Conservation (phyloP, 2,329 filamentous ascomycete genomes). For the Polychaeton citri region DNA sequence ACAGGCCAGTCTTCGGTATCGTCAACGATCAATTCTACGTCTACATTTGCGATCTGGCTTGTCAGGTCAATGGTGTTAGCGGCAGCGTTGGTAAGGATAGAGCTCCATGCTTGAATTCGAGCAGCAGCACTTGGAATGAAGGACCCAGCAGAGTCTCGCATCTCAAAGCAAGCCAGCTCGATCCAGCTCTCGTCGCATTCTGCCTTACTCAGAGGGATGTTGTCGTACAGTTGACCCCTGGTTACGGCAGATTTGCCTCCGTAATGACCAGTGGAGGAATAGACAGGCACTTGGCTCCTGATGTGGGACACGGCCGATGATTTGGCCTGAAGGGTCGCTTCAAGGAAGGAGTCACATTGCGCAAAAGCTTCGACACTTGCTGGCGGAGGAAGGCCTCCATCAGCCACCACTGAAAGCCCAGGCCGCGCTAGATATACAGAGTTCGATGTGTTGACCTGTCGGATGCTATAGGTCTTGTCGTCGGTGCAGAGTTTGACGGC, state of each 20-base stretch:
- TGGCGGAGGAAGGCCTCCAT: slow-evolving; percentile 4
- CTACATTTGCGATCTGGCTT: slow-evolving; percentile 4
- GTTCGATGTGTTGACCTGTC: slow-evolving; percentile 54
- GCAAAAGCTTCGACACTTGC: slow-evolving; percentile 16
- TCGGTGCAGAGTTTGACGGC: slow-evolving; percentile 38
- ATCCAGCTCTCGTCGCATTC: slow-evolving; percentile 40
- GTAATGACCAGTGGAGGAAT: slow-evolving; percentile 18
- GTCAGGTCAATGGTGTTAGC: slow-evolving; percentile 29
- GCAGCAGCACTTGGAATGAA: slow-evolving; percentile 36
- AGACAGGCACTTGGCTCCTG: slow-evolving; percentile 25
- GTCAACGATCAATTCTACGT: slow-evolving; percentile 19
- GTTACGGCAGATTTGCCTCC: slow-evolving; percentile 10
- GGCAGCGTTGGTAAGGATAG: slow-evolving; percentile 26
- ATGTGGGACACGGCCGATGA: slow-evolving; percentile 24
- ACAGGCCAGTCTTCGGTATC: slow-evolving; percentile 26
- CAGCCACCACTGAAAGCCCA: slow-evolving; percentile 20
- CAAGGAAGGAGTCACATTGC: slow-evolving; percentile 30
- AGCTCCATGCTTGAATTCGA: slow-evolving; percentile 36
- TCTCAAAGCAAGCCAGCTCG: slow-evolving; percentile 41
- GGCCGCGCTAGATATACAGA: slow-evolving; percentile 39
- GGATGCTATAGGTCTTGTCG: slow-evolving; percentile 43
- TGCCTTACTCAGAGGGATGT: slow-evolving; percentile 39
- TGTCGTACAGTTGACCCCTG: slow-evolving; percentile 29
- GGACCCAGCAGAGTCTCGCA: slow-evolving; percentile 15
- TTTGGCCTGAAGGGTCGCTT: slow-evolving; percentile 21